Evolutionary conservation across 1,284 basidiomycete species (phyloP).

Genomic region (Ustanciosporium gigantosporum): DNA sequence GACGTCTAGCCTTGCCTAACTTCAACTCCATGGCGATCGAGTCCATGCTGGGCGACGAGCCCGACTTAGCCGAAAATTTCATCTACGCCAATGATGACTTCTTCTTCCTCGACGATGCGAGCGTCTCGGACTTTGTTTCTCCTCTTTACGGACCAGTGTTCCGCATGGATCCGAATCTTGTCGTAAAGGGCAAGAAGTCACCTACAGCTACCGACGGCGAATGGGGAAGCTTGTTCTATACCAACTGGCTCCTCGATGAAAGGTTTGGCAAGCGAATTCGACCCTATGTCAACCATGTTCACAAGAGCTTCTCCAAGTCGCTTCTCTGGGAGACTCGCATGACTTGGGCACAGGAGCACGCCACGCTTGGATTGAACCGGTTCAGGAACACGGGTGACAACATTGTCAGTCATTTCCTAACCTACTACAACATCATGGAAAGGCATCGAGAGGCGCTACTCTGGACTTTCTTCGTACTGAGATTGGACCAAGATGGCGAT

Average conservation of each 20-base stretch:
- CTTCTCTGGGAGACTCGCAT: conserved; percentile 28
- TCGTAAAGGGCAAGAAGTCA: conserved; percentile 12
- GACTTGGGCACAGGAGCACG: conserved; percentile 31
- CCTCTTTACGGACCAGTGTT: conserved; percentile 45
- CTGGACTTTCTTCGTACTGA: conserved; percentile 47
- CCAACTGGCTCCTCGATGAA: conserved; percentile 32
- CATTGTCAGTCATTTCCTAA: conserved; percentile 31
- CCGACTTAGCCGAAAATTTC: conserved; percentile 30
- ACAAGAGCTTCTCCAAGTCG: conserved; percentile 28
- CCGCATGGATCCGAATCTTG: conserved; percentile 35
- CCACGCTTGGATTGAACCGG: conserved; percentile 8
- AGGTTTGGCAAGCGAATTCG: conserved; percentile 33
- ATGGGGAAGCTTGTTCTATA: conserved; percentile 28
- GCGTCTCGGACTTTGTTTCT: conserved; percentile 20
- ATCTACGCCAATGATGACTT: conserved; percentile 49
- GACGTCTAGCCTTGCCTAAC: conserved; percentile 35
- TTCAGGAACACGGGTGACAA: conserved; percentile 37
- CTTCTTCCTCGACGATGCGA: conserved; percentile 31
- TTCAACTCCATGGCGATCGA: conserved; percentile 52
- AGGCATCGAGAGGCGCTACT: conserved; percentile 51
- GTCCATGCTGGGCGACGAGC: conserved; percentile 33
- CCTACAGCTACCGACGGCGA: conserved; percentile 19
- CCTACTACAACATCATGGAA: conserved; percentile 42
- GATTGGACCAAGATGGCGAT: conserved; percentile 30
- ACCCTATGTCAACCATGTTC: conserved; percentile 32